Base-by-base conservation (phyloP, 2,329 filamentous ascomycete species). In the Sporothrix mexicana region DNA sequence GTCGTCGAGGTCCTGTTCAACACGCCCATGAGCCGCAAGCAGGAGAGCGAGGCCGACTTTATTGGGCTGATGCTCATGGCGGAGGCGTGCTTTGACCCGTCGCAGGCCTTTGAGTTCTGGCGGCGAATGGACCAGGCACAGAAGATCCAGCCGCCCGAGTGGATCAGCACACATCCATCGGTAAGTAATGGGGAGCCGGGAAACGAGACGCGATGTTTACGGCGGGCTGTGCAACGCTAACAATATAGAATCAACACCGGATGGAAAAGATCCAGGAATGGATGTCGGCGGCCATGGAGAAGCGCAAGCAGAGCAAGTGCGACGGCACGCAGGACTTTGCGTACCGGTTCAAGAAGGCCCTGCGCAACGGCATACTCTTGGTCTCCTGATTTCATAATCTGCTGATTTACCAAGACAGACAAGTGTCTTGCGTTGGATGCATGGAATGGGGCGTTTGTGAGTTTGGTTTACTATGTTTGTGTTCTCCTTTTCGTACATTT, bases 31-130 rank as follows among this genome's bases (percentile, higher is more conserved):
- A 89, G 88, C 64, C 84, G 93, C 67, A 87, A 86, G 78, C 92
- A 94, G 82, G 93, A 92, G 84, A 88, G 85, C 67, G 92, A 95
- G 82, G 93, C 93, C 0, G 93, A 95, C 78, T 93, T 92, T 77
- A 93, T 95, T 66, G 93, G 93, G 0, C 81, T 95, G 47, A 89
- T 95, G 86, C 92, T 95, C 86, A 95, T 95, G 91, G 89, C 92
- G 0, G 88, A 93, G 81, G 91, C 90, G 36, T 95, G 93, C 82
- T 95, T 92, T 79, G 86, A 93, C 74, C 93, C 93, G 0, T 81
- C 85, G 13, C 88, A 89, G 74, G 92, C 92, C 0, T 83, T 91
- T 59, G 84, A 83, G 0, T 88, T 95, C 73, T 93, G 90, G 91
- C 80, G 85, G 78, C 82, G 90, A 68, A 93, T 93, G 90, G 88